A percentile compares a stretch with the other conserved stretches of the same genome.
Conservation (phyloP, 352 stramenopile genomes). For the Achlya hypogyna region DNA sequence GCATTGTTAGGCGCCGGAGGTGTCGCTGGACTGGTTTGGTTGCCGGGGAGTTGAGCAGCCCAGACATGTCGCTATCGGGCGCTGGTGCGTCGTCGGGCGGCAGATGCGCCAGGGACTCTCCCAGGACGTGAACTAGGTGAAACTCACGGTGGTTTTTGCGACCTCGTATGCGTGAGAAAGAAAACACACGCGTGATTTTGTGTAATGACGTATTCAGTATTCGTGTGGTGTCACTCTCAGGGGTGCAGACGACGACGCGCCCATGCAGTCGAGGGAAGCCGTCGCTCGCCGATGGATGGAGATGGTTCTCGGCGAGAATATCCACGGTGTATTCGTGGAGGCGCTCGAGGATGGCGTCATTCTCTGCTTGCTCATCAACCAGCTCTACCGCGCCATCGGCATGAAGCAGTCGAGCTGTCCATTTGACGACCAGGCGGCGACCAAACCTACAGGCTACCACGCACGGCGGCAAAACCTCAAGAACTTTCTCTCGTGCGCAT, state of each 20-base stretch:
- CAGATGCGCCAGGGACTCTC: too few relatives aligned
- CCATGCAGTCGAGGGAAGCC: conserved; percentile 23
- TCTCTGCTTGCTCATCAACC: conserved; percentile 62
- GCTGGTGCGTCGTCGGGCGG: too few relatives aligned
- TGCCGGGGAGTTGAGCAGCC: too few relatives aligned
- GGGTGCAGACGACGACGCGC: background rate
- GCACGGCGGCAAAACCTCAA: conserved; percentile 37
- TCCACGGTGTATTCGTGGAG: conserved; percentile 34
- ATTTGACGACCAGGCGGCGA: background rate
- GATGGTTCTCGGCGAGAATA: conserved; percentile 80
- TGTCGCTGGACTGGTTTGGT: too few relatives aligned
- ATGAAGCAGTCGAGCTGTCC: conserved; percentile 38
- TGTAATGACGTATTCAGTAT: background rate
- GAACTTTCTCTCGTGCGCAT: conserved; percentile 54
- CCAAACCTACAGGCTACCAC: background rate
- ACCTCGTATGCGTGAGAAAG: too few relatives aligned
- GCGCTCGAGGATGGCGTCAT: conserved; percentile 51
- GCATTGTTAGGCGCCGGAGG: too few relatives aligned
- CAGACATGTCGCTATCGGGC: too few relatives aligned
- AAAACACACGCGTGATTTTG: too few relatives aligned
- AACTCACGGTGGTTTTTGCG: too few relatives aligned
- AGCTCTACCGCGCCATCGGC: conserved; percentile 63
- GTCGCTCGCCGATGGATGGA: conserved; percentile 81
- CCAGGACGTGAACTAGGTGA: too few relatives aligned
- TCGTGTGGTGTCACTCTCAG: background rate